Base-by-base conservation (phyloP, 139 green algal species). In the Coelastrella sp. region DNA sequence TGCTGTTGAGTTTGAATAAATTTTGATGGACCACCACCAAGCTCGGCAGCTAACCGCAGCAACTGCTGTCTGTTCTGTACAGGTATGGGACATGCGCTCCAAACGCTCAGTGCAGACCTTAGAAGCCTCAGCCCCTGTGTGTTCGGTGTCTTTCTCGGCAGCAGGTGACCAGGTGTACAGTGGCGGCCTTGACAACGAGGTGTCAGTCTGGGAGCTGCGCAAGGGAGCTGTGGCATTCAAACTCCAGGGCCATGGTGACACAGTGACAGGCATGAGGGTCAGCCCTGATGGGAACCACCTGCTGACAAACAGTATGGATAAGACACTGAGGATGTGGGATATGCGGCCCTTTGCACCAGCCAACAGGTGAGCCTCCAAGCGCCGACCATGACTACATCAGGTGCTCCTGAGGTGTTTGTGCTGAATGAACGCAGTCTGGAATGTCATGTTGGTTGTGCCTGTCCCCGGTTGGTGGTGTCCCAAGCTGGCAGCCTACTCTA, bases 281-380 rank as follows among this genome's bases (percentile, higher is more conserved):
- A 97, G 91, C 66, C 96, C 97, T 19, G 96, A 98, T 58, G 98
- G 97, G 78, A 93, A 90, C 10, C 95, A 98, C 93, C 93, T 99
- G 87, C 96, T 99, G 0, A 97, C 92, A 27, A 99, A 99, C 93
- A 87, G 92, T n/a, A 99, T 99, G 96, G 98, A 99, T 94, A 97
- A 98, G 93, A 99, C 98, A 56, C 94, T 99, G 72, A 87, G 97
- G 59, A 92, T 96, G 66, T 95, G 96, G 94, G 93, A 95, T 82
- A 88, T 95, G 87, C 93, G 98, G 66, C 98, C 98, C 0, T 99
- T 96, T 89, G 98, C 97, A 3, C 95, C 97, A 49, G 92, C 92
- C 56, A 96, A 99, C 87, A 94, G 98, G 75, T 99, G 96, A 91
- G 84, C 12, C 14, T 15, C 19, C 3, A 35, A 25, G 15, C 24